A percentile compares a stretch with the other conserved stretches of the same genome.
phyloP scores from a whole-genome alignment of 1,139 yeast genomes.

The Hansenula lynferdii region DNA sequence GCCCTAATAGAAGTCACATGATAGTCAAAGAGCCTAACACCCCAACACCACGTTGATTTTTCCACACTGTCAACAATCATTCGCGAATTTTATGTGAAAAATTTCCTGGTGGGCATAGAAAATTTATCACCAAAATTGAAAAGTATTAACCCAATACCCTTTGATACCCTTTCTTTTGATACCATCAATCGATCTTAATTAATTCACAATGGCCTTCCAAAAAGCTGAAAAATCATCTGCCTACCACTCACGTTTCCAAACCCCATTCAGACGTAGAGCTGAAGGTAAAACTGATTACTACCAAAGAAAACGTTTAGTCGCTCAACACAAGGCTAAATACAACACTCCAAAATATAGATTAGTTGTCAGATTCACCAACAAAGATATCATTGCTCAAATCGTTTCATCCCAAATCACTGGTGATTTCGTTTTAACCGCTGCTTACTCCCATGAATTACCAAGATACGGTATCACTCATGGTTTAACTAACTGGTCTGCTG shows the following conservation, averaged over 20 bases:
- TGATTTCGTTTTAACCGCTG: slow-evolving; percentile 94
- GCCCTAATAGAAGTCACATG: no score
- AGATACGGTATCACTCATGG: slow-evolving; percentile 97
- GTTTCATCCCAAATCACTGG: slow-evolving; percentile 96
- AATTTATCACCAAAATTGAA: neutral
- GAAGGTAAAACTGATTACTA: slow-evolving; percentile 99
- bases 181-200: neutral
- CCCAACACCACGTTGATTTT: no score
- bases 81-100: no score
- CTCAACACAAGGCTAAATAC: slow-evolving; percentile 99
- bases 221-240: slow-evolving; percentile 74
- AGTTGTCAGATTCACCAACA: slow-evolving; percentile 99
- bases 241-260: slow-evolving; percentile 99
- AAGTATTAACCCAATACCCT: neutral
- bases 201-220: slow-evolving; percentile 67
- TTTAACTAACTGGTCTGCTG: slow-evolving; percentile 99
- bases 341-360: slow-evolving; percentile 99
- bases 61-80: no score
- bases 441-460: slow-evolving; percentile 99
- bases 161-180: neutral
- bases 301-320: slow-evolving; percentile 99
- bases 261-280: slow-evolving; percentile 99
- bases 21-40: no score
- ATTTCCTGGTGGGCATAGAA: no score
- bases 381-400: slow-evolving; percentile 97